Evolutionary conservation across 75 land plant genomes (phyloP).

Genomic region (Isoetes taiwanensis): DNA sequence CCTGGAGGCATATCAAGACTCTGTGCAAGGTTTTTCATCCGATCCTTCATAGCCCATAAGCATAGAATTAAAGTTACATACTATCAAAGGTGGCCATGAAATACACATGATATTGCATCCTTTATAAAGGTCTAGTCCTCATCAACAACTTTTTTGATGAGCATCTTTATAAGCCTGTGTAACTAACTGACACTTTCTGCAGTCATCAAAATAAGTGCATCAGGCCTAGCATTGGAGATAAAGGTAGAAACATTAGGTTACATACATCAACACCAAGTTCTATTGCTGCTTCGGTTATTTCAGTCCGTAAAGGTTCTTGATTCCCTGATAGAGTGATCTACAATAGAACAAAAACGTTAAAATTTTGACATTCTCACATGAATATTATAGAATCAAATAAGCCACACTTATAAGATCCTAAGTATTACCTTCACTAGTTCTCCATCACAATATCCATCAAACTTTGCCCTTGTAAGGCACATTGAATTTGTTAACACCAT

Average conservation of each 20-base stretch:
- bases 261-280: conserved; percentile 86
- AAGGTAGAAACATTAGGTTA: conserved; percentile 5
- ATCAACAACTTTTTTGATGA: conserved; percentile 92
- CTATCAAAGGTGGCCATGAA: too few relatives aligned
- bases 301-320: conserved; percentile 84
- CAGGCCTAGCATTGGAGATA: too few relatives aligned
- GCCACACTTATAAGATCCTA: too few relatives aligned
- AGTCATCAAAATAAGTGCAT: not conserved
- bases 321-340: conserved; percentile 88
- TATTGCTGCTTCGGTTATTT: conserved; percentile 95
- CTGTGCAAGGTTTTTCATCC: conserved; percentile 87
- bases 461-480: conserved; percentile 64
- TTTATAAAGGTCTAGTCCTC: too few relatives aligned
- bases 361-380: too few relatives aligned
- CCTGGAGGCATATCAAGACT: conserved; percentile 99
- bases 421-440: conserved; percentile 94
- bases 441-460: conserved; percentile 98
- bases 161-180: conserved; percentile 98
- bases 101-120: too few relatives aligned
- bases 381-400: too few relatives aligned
- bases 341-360: too few relatives aligned
- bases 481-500: not conserved
- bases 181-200: conserved; percentile 74
- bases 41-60: conserved; percentile 85
- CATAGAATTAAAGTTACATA: too few relatives aligned